A percentile compares a stretch with the other conserved stretches of the same genome.
phyloP scores from a whole-genome alignment of 23 red algal genomes.

The Rhodosorus marinus region DNA sequence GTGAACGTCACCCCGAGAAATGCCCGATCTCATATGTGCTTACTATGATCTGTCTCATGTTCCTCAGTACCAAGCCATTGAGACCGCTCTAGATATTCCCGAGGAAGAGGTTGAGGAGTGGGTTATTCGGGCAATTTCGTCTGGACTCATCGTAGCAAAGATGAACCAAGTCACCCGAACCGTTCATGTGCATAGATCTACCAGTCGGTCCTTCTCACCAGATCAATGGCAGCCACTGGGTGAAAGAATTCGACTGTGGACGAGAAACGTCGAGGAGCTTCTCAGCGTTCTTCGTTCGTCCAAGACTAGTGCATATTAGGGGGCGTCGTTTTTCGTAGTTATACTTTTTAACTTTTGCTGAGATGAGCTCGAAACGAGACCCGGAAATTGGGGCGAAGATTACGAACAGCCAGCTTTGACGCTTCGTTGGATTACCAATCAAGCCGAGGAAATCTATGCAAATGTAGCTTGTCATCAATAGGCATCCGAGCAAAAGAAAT shows the following conservation, averaged over 20 bases:
- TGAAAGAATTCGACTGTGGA: slow-evolving; percentile 66
- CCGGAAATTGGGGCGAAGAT: too few relatives aligned
- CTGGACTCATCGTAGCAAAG: slow-evolving; percentile 66
- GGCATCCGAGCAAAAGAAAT: too few relatives aligned
- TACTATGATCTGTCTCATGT: slow-evolving; percentile 21
- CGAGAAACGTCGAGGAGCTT: slow-evolving; percentile 52
- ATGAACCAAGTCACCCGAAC: slow-evolving; percentile 56
- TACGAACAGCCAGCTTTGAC: too few relatives aligned
- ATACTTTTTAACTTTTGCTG: too few relatives aligned
- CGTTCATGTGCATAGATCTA: slow-evolving; percentile 60
- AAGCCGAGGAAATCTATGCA: too few relatives aligned
- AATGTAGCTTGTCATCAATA: too few relatives aligned
- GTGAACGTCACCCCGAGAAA: neutral
- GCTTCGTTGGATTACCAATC: too few relatives aligned
- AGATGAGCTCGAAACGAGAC: too few relatives aligned
- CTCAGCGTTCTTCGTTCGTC: slow-evolving; percentile 4
- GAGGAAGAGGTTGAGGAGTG: slow-evolving; percentile 65
- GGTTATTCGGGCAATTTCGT: slow-evolving; percentile 66
- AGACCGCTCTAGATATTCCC: slow-evolving; percentile 30
- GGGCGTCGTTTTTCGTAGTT: too few relatives aligned
- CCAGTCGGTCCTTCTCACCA: slow-evolving; percentile 57
- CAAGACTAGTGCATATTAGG: too few relatives aligned
- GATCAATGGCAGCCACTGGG: slow-evolving; percentile 72
- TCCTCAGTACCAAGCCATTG: slow-evolving; percentile 44
- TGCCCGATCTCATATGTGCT: neutral